Evolutionary conservation across 495 filamentous ascomycete genomes (phyloP).

Genomic region (Staphylotrichum longicolle): DNA sequence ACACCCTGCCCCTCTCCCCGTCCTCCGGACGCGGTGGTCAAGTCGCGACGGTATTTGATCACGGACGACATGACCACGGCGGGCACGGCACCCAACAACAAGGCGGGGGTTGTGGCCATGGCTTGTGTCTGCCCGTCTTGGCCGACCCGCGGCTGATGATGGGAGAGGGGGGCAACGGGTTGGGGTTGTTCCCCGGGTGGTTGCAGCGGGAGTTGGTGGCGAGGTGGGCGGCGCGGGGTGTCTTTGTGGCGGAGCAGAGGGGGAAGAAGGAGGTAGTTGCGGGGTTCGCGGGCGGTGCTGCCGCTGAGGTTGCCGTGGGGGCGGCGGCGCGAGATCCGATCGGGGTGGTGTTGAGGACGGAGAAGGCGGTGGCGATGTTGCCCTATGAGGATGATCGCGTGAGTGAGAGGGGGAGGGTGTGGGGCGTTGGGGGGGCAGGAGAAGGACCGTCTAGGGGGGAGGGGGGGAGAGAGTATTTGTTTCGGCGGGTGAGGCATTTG

Average conservation of each 20-base stretch:
- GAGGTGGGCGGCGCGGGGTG: neutral
- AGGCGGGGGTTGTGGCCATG: too few relatives aligned
- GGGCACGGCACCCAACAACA: too few relatives aligned
- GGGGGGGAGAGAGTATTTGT: constrained; percentile 3
- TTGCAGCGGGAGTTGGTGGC: constrained; percentile 9
- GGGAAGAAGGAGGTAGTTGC: too few relatives aligned
- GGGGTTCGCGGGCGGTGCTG: too few relatives aligned
- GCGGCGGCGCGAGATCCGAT: neutral
- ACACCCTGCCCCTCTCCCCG: constrained; percentile 9
- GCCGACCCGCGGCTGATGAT: constrained; percentile 1
- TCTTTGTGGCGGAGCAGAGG: constrained; percentile 10
- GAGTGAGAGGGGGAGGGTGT: constrained; percentile 1
- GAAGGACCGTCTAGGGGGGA: constrained; percentile 10
- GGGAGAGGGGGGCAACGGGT: neutral
- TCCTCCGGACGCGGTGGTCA: neutral
- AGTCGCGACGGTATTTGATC: constrained; percentile 13
- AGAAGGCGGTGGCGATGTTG: neutral
- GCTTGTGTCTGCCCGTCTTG: constrained; percentile 4
- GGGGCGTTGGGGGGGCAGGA: neutral
- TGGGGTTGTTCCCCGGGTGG: neutral
- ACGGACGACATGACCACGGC: neutral
- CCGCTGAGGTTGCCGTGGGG: neutral
- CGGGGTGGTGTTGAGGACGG: constrained; percentile 3
- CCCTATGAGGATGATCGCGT: constrained; percentile 8
- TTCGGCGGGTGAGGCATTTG: constrained; percentile 1